Conservation (phyloP, 176 grass and related monocot genomes). For the Urochloa ruziziensis region DNA sequence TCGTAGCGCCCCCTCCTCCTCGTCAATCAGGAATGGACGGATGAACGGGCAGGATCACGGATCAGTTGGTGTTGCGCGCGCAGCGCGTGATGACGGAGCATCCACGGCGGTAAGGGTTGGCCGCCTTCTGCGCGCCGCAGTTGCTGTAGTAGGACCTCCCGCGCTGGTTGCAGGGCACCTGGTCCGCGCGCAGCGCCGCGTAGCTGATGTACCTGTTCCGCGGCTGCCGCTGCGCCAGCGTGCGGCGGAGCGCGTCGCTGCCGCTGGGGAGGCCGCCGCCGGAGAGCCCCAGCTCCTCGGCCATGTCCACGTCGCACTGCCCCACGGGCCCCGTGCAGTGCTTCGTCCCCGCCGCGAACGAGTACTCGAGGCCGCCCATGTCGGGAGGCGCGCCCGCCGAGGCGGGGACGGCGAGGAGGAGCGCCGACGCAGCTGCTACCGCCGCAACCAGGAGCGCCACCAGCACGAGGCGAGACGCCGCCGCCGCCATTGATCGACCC, state of each 20-base stretch:
- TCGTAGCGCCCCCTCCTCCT: neutral
- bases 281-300: constrained; percentile 34
- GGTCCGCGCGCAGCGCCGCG: constrained; percentile 48
- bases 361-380: neutral
- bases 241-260: constrained; percentile 6
- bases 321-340: constrained; percentile 39
- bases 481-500: too few species aligned
- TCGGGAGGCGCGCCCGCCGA: neutral
- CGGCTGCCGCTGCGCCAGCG: constrained; percentile 24
- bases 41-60: too few species aligned
- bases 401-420: neutral
- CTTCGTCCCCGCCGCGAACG: neutral
- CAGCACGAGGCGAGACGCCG: constrained; percentile 36
- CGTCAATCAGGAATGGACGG: neutral
- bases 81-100: constrained; percentile 83
- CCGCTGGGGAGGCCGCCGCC: neutral
- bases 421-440: neutral
- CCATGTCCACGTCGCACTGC: constrained; percentile 43
- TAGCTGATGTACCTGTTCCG: constrained; percentile 63
- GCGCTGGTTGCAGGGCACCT: constrained; percentile 65
- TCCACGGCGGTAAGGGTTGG: constrained; percentile 71
- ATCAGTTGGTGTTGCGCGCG: constrained; percentile 46
- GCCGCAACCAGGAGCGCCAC: constrained; percentile 37
- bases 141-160: constrained; percentile 76
- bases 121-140: constrained; percentile 26